A percentile compares a stretch with the other conserved stretches of the same genome.
Conservation (phyloP, 78 protist genomes). For the Chrysochromulina tobinii region DNA sequence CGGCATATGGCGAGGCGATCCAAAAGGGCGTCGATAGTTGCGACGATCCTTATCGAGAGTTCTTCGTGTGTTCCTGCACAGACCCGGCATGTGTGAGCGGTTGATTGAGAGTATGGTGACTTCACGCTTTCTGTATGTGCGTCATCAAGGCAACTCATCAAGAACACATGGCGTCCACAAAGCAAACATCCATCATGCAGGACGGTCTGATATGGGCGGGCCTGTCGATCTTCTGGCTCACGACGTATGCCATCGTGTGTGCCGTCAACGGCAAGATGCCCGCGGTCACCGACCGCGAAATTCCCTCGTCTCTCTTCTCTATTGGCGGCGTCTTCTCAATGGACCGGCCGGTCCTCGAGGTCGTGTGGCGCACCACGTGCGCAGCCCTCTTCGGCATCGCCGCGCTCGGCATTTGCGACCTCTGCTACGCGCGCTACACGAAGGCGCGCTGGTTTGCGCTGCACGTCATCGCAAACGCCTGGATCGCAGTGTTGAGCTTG, state of each 20-base stretch:
- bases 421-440: not conserved
- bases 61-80: too few species aligned
- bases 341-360: not conserved
- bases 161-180: too few species aligned
- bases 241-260: not conserved
- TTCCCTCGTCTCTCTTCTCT: not conserved
- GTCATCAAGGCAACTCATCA: too few species aligned
- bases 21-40: too few species aligned
- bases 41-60: too few species aligned
- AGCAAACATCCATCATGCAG: too few species aligned
- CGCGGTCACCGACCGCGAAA: too few species aligned
- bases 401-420: not conserved
- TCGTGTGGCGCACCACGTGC: not conserved
- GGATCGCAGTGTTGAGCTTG: not conserved
- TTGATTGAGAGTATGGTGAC: too few species aligned
- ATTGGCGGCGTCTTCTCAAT: not conserved
- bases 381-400: not conserved
- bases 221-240: not conserved
- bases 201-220: not conserved
- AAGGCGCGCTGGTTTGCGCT: conserved; percentile 1
- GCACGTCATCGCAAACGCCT: not conserved
- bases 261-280: too few species aligned
- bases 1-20: too few species aligned
- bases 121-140: too few species aligned
- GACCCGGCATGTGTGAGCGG: too few species aligned